Evolutionary conservation across 2,329 filamentous ascomycete genomes (phyloP), one percentile per base, ranked within the genome.

Genomic region (Pseudogymnoascus sp.): DNA sequence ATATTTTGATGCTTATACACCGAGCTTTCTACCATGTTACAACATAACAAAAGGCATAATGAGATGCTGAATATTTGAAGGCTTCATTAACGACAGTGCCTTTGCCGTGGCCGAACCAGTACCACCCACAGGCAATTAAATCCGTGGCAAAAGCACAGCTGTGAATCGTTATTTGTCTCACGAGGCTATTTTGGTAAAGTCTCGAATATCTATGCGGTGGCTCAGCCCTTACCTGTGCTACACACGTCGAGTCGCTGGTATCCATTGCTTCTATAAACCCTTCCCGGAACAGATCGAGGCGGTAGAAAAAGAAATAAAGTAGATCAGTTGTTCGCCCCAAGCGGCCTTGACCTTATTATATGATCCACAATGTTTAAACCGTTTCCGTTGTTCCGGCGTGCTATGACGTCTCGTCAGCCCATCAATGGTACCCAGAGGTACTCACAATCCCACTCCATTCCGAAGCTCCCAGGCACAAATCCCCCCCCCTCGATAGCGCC

Each of bases 331-430:
- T 33, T 33, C 29, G 50, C 50, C 50, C 33, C 50, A 56, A 56
- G 29, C 50, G n/a, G 50, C 29, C 50, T n/a, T 29, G 50, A 56
- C 50, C 50, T 56, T 56, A 56, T 33, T 33, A 13, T 33, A 56
- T 56, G 50, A 56, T 33, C 50, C 50, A 56, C 50, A 56, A 33
- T 56, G 50, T 21, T 26, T 56, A 56, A 53, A 33, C 50, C 50
- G 50, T 56, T 56, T 56, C 29, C 50, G 50, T 56, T 56, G 50
- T 21, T 56, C 50, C 50, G 21, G 29, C 11, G 10, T 19, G n/a
- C n/a, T 7, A 56, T 56, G 50, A 56, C 50, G 50, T 56, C 50
- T 56, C 26, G 10, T 56, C 47, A 53, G n/a, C 5, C n/a, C 26
- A 56, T 13, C 10, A 19, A 56, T 31, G 47, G 47, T 56, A 56